A percentile compares a stretch with the other conserved stretches of the same genome.
These are phyloP conservation scores for Fragaria ananassa DNA, from an alignment of 306 rosid species.

Conservation along the genomic window DNA sequence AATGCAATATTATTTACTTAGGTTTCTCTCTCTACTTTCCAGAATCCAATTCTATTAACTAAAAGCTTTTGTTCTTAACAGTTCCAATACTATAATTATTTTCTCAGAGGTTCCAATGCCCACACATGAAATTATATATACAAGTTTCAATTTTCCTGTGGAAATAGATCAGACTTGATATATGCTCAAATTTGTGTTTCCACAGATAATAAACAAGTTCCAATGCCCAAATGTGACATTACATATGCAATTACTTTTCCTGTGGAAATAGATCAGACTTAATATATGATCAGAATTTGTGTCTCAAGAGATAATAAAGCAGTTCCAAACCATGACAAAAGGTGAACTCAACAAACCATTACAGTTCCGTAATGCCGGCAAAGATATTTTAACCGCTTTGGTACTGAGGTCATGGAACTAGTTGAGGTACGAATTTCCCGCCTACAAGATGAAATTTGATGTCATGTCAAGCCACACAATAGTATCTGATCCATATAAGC, in stretches of 20 bases:
- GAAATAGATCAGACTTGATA: neutral
- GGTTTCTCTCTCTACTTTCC: neutral
- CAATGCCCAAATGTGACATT: neutral
- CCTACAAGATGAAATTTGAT: too few species aligned
- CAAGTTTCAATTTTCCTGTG: neutral
- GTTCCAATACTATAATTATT: neutral
- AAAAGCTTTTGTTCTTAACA: neutral
- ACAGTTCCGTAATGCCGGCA: too few species aligned
- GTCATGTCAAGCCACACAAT: too few species aligned
- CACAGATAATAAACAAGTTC: constrained; percentile 1
- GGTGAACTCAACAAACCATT: constrained; percentile 5
- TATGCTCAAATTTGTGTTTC: constrained; percentile 1
- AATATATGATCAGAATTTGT: constrained; percentile 1
- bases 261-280: neutral
- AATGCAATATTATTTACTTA: neutral
- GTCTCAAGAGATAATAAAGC: neutral
- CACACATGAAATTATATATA: neutral
- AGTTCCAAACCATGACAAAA: constrained; percentile 13
- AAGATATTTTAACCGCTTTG: too few species aligned
- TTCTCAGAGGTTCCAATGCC: neutral
- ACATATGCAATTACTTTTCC: neutral
- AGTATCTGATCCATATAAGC: too few species aligned
- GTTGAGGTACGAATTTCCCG: too few species aligned
- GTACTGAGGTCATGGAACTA: too few species aligned
- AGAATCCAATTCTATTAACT: neutral